Conservation (phyloP, 345 rosid genomes). For the Rubroshorea leprosula region DNA sequence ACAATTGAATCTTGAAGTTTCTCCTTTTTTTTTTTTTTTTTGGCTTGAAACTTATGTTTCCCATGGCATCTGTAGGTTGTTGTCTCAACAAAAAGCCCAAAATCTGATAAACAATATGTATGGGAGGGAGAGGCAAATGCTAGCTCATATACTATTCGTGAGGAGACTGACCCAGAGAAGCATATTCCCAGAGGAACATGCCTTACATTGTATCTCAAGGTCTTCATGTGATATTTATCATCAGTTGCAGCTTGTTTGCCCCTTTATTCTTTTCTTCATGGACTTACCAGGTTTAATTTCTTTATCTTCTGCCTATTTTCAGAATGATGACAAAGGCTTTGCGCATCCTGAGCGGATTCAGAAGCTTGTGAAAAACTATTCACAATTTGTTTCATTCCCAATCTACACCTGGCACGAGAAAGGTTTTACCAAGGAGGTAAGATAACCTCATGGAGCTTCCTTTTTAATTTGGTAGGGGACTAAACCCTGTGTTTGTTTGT, state of each 20-base stretch:
- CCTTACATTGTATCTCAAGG: conserved; percentile 89
- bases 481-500: not conserved
- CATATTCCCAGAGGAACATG: conserved; percentile 81
- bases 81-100: conserved; percentile 90
- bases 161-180: conserved; percentile 80
- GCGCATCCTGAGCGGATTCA: conserved; percentile 89
- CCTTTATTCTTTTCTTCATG: not conserved
- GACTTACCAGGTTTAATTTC: conserved; percentile 16
- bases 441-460: not conserved
- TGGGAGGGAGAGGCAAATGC: conserved; percentile 97
- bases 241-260: conserved; percentile 14
- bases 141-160: conserved; percentile 71
- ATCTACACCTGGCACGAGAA: conserved; percentile 97
- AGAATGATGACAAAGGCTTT: conserved; percentile 82
- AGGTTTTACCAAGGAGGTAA: conserved; percentile 92
- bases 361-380: conserved; percentile 93
- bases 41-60: not conserved
- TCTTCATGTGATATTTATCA: conserved; percentile 14
- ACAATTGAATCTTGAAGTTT: conserved; percentile 7
- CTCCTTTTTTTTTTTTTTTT: not conserved
- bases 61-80: conserved; percentile 42
- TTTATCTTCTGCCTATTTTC: conserved; percentile 12
- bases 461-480: not conserved
- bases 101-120: conserved; percentile 82
- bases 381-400: conserved; percentile 98